Evolutionary conservation across 306 rosid species (phyloP), one percentile per base, ranked within the genome.

Genomic region (Geum urbanum): DNA sequence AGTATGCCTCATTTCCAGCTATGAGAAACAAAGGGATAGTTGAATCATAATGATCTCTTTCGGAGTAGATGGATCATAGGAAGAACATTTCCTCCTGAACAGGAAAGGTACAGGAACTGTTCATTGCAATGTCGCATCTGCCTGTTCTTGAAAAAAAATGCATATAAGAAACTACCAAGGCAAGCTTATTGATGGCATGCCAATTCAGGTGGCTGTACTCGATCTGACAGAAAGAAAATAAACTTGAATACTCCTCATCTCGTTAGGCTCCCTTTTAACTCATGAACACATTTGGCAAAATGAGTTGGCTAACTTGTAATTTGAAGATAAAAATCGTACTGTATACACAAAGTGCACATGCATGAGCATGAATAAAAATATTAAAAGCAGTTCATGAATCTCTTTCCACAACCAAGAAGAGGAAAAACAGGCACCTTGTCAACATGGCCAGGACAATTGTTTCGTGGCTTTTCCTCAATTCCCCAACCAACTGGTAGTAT

Each of bases 401-500:
- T 27, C 32, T 27, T 27, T 27, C 32, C 32, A 27, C 32, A 27
- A 27, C 32, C 32, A 27, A 27, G 32, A 27, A 27, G 32, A 27
- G 32, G 32, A 27, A 27, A 27, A 27, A 55, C 37, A 58, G 24
- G 44, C 84, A 84, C 84, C 83, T 48, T 81, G 76, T 79, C 59
- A 40, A 10, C 4, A 11, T 47, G 37, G 72, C 60, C 53, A 43
- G n/a, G n/a, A 15, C 16, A 45, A 35, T 54, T 72, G 10, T 35
- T 39, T 32, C 84, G 77, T 8, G 47, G 78, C 48, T 32, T 75
- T 77, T 68, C 76, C 80, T 74, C 75, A 46, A 82, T 66, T 64
- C 57, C 74, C 80, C 86, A 78, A 74, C 51, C 79, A 72, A 71
- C 77, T 18, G 85, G 86, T 73, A 80, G 80, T 41, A 49, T 75